These are phyloP conservation scores for Cyclotella cryptica DNA, from an alignment of 108 stramenopile species.

Conservation along the genomic window DNA sequence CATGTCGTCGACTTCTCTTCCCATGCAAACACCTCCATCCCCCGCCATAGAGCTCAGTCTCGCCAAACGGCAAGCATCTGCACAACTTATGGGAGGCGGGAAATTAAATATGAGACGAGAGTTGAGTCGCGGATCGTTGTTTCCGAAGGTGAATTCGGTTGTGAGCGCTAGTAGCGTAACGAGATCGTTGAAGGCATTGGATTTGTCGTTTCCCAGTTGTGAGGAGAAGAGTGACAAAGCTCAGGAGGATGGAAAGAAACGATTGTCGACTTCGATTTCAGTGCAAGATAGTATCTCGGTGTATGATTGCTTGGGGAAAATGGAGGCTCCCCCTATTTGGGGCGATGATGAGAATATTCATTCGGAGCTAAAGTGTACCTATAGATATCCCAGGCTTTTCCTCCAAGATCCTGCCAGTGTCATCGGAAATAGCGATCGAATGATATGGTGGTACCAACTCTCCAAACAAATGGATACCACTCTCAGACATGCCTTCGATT, in stretches of 20 bases:
- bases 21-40: neutral
- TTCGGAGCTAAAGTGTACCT: constrained; percentile 31
- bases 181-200: neutral
- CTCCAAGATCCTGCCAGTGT: constrained; percentile 30
- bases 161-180: neutral
- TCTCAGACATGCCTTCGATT: constrained; percentile 24
- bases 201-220: neutral
- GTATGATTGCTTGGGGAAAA: constrained; percentile 1
- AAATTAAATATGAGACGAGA: constrained; percentile 8
- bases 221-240: neutral
- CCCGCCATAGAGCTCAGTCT: constrained; percentile 31
- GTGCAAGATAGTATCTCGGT: neutral
- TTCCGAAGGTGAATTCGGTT: constrained; percentile 8
- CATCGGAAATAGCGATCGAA: neutral
- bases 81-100: neutral
- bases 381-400: constrained; percentile 35
- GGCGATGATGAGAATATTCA: constrained; percentile 8
- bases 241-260: neutral
- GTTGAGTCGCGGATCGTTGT: neutral
- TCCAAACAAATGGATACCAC: constrained; percentile 34
- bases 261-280: neutral
- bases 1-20: neutral
- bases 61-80: constrained; percentile 26
- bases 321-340: constrained; percentile 26
- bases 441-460: constrained; percentile 32